Evolutionary conservation across 2,329 filamentous ascomycete genomes (phyloP).

Genomic region (Atkinsonella hypoxylon): DNA sequence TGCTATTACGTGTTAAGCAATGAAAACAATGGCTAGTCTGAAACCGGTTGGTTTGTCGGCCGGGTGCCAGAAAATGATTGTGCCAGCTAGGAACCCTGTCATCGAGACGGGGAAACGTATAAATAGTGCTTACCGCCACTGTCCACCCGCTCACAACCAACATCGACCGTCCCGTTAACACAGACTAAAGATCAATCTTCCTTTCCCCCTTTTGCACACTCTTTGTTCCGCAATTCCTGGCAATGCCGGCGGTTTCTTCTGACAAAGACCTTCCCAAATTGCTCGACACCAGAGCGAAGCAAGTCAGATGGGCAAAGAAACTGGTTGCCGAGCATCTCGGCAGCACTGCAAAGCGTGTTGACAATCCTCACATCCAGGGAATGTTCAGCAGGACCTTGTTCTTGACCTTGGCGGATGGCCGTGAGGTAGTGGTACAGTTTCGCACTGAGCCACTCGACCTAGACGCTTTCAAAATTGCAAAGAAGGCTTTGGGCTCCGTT

Average conservation of each 20-base stretch:
- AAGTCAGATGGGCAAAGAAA: slow-evolving; percentile 16
- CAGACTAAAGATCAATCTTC: background rate
- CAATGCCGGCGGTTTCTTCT: slow-evolving; percentile 8
- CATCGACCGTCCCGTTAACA: background rate
- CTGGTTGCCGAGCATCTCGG: slow-evolving; percentile 14
- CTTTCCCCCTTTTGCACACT: background rate
- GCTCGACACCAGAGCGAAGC: slow-evolving; percentile 15
- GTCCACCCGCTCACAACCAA: background rate
- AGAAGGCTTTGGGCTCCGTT: background rate
- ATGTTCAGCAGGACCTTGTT: slow-evolving; percentile 17
- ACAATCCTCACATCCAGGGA: slow-evolving; percentile 16
- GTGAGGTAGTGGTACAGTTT: slow-evolving; percentile 1
- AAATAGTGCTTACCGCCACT: no score
- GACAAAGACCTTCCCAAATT: slow-evolving; percentile 13
- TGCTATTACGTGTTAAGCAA: no score
- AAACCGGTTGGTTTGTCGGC: no score
- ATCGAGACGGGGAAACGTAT: no score
- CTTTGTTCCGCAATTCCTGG: background rate
- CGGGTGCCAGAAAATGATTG: no score
- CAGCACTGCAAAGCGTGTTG: slow-evolving; percentile 13
- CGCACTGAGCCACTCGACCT: slow-evolving; percentile 2
- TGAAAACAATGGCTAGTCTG: no score
- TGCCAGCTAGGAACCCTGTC: no score
- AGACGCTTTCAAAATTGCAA: slow-evolving; percentile 1
- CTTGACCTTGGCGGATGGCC: slow-evolving; percentile 8